Base-by-base conservation (phyloP, 768 basidiomycete genomes). In the Suillus weaverae region DNA sequence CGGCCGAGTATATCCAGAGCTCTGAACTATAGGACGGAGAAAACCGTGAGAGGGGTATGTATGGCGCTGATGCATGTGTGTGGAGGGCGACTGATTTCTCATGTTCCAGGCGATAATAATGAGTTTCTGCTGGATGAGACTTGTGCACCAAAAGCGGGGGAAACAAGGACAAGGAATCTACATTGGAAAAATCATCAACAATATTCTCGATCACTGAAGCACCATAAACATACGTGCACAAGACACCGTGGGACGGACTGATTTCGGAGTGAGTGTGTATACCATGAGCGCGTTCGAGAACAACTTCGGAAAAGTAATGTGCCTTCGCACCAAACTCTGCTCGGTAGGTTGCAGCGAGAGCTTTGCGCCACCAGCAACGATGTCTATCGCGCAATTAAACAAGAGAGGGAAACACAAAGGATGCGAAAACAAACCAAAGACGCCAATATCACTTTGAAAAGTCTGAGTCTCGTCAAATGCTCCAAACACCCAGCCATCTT, bases 1-100 rank as follows among this genome's bases (percentile, higher is more conserved):
- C 84, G 4, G 86, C 83, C 0, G 86, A 82, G 70, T 89, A 86
- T 9, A 94, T 77, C 2, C 79, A 83, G 62, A 94, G 77, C 50
- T 83, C 78, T 20, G 91, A 63, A 10, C 86, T 84, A 26, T 66
- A 70, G 9, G 71, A 67, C 67, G 69, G 7, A 67, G 63, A 59
- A 33, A 65, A 62, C 0, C 6, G 60, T 16, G 66, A 51, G 22
- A 66, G 50, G 36, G 80, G 74, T 30, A 89, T 77, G 70, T 87
- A 94, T 0, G 94, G 91, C 2, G 86, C 91, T 7, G 81, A 76
- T 8, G 83, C 74, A 72, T 94, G 90, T 0, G 88, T 85, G 72
- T 94, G 91, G 14, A 93, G 80, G n/a, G 71, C 18, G 68, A 74
- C 1, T 71, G 72, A 55, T 69, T 71, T 46, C 66, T 60, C 53